Base-by-base conservation (phyloP, 2,329 filamentous ascomycete genomes). In the Drechmeria coniospora region DNA sequence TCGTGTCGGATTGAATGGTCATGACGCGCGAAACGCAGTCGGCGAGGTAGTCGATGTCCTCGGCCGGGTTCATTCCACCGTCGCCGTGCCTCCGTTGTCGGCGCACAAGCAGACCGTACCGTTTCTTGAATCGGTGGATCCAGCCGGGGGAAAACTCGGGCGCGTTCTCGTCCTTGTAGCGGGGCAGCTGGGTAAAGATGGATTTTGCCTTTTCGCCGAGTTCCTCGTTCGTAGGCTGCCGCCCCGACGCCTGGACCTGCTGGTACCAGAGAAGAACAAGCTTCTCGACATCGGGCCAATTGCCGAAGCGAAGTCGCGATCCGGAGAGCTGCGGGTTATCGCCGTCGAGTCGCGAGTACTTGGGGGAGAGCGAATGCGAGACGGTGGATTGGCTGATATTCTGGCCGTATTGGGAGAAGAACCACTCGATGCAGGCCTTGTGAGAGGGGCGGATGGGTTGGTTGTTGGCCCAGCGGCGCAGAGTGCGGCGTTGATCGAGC, bases 71-170 rank as follows among this genome's bases (percentile, higher is more conserved):
- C 21, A 54, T 36, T 12, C 54, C 54, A 1, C 53, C 56, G 27
- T 59, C 59, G 13, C 59, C 59, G 36, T 63, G 61, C 1, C 66
- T 60, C 13, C 67, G 61, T 39, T 71, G 66, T 28, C 68, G 63
- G 20, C 67, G 47, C 25, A 72, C 61, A 12, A 74, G 52, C 11
- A 74, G 53, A 0, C 68, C 67, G 33, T 74, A 74, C 8, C 68
- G 60, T 45, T 72, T 73, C 50, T 74, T 74, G 51, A 74, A 74
- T 20, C 68, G 60, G 39, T 74, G 68, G 32, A 74, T 73, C 68
- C 68, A 74, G 22, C 68, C 68, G 0, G 68, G 68, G 0, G 67
- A 72, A 44, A 74, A 74, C 45, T 74, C 68, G 25, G 68, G 68
- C 2, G 68, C 53, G n/a, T 50, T 49, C 44, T 73, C 66, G 36